Evolutionary conservation across 768 basidiomycete species (phyloP), one percentile per base, ranked within the genome.

Genomic region (Leccinum broughii): DNA sequence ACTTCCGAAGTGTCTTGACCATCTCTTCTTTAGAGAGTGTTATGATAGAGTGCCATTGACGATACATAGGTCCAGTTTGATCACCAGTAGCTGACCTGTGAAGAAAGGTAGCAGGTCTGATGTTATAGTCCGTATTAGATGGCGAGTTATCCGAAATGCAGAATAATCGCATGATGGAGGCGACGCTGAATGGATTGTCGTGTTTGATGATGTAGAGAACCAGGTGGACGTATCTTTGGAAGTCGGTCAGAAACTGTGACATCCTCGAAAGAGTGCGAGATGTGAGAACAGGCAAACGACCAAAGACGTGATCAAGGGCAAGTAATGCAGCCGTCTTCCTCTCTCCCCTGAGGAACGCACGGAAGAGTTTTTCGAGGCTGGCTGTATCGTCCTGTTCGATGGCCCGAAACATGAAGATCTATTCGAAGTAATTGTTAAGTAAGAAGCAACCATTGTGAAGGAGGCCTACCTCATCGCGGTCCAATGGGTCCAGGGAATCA

Each of bases 381-480:
- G 28, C 39, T 1, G 64, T 24, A 24, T 78, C 69, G 8, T 60
- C 59, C 0, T 62, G 50, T 10, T 61, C 49, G 6, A 79, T 75
- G 14, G 77, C 70, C 20, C 62, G 66, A 58, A 80, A 80, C 78
- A 69, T 69, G 20, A 54, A 65, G 28, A 70, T 60, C 68, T 69
- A 26, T 7, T 14, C 6, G 14, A 49, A 15, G 14, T 24, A 22
- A 13, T 26, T 22, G 4, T 15, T 4, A 49, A 15, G 48, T 6
- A 49, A 15, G 48, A 34, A 8, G 7, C 61, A 22, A 17, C 39
- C 3, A 3, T 1, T 41, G 39, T 41, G 17, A 41, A 17, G 6
- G 17, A 17, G 17, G 39, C 39, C 39, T 55, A 70, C 69, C 35
- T 68, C 62, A 15, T 61, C 26, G 2, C 26, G 51, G 17, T 60